Evolutionary conservation across 805 yeast species (phyloP), one percentile per base, ranked within the genome.

Genomic region (Tetrapisispora pingtungensis): DNA sequence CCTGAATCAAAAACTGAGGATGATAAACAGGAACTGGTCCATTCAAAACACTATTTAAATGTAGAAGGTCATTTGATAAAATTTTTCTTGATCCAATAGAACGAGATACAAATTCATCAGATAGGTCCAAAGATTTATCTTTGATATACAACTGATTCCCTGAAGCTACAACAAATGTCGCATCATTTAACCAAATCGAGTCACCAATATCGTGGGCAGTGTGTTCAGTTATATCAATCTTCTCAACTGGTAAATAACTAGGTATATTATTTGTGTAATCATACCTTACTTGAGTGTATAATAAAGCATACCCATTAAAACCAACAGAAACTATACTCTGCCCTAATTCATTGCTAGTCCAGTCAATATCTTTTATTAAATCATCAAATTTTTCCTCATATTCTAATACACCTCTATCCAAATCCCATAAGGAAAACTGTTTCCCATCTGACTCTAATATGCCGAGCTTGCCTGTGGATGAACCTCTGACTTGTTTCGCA

Each of bases 21-120:
- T 90, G 97, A 53, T 85, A 89, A 0, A 87, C 65, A 0, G 97
- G 96, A 14, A 90, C 61, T 0, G 94, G 93, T 28, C 97, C 97
- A 64, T 89, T 89, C 44, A 89, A 65, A 4, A 88, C 80, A 14
- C 85, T 68, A 41, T 82, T 84, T 46, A 89, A 69, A 52, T 81
- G 83, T 47, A 84, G 73, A 2, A 89, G 73, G 56, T 63, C 70
- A 55, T 70, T 70, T 1, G 71, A 66, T 10, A 78, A 68, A 35
- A 79, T 78, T 46, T 70, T 74, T 47, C 80, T 67, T 0, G 84
- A 69, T 0, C 83, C 82, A 40, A 81, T 70, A 1, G 81, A 74
- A 44, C 68, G 65, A 28, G 69, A 66, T 3, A 82, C 74, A 39
- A 74, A 66, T 14, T 65, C 65, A 55, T 80, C 84, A 15, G 65